These are phyloP conservation scores for Soucietia sequanensis DNA, from an alignment of 805 yeast genomes.

Conservation along the genomic window DNA sequence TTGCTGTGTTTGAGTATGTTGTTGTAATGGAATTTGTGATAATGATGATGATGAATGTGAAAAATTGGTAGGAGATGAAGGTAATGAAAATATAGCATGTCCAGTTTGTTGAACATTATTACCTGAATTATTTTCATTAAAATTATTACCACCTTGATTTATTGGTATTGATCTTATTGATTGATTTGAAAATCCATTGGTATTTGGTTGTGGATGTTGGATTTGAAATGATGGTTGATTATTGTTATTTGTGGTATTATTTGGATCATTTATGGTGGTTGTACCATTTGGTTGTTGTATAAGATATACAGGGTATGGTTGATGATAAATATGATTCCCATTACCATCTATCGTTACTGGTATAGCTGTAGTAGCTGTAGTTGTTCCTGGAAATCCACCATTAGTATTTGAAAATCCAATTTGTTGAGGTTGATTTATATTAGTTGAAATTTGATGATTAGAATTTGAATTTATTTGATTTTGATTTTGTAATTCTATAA, in stretches of 20 bases:
- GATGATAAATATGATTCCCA: constrained; percentile 31
- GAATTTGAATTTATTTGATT: background rate
- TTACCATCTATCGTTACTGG: constrained; percentile 30
- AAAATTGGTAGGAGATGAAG: constrained; percentile 26
- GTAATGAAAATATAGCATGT: constrained; percentile 26
- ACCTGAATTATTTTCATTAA: background rate
- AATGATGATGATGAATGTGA: constrained; percentile 3
- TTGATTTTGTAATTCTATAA: no score
- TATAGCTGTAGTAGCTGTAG: constrained; percentile 11
- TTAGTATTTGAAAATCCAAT: background rate
- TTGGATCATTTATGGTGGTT: no score
- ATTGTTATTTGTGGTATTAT: background rate
- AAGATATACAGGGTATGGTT: constrained; percentile 37
- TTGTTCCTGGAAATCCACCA: background rate
- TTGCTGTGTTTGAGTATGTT: constrained; percentile 2
- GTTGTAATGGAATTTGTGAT: constrained; percentile 1
- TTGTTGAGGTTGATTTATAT: no score
- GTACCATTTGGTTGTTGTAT: constrained; percentile 18
- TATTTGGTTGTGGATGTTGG: no score
- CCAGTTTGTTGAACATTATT: constrained; percentile 5
- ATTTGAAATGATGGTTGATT: no score
- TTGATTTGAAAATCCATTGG: background rate
- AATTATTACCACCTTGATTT: background rate
- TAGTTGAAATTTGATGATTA: no score
- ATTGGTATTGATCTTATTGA: background rate